These are phyloP conservation scores for Besnoitia besnoiti DNA, from an alignment of 169 alveolate genomes.

Conservation along the genomic window DNA sequence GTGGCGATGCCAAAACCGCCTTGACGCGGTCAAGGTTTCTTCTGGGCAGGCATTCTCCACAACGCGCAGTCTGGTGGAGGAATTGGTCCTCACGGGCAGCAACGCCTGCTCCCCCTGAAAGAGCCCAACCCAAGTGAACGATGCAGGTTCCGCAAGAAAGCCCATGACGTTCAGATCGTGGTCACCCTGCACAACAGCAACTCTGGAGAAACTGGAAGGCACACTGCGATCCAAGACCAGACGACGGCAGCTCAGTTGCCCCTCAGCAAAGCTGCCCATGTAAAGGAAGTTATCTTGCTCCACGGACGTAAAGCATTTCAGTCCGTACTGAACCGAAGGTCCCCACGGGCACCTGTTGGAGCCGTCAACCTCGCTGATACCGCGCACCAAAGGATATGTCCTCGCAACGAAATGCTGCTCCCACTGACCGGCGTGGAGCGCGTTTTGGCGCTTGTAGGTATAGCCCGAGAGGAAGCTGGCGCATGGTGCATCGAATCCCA, in stretches of 20 bases:
- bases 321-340: constrained; percentile 13
- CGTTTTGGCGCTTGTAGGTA: neutral
- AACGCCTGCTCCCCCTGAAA: neutral
- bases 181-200: constrained; percentile 31
- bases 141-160: neutral
- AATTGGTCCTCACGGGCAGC: neutral
- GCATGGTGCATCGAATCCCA: neutral
- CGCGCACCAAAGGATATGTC: neutral
- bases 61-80: neutral
- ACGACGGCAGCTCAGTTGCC: neutral
- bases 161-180: neutral
- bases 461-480: neutral
- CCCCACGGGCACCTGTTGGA: constrained; percentile 4
- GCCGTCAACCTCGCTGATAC: neutral
- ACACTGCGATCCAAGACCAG: neutral
- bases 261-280: neutral
- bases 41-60: neutral
- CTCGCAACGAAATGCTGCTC: constrained; percentile 21
- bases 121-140: constrained; percentile 24
- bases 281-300: neutral
- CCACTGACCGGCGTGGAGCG: neutral
- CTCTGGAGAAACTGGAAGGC: constrained; percentile 27
- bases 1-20: neutral
- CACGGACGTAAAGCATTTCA: neutral
- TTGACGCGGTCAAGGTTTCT: neutral